Conservation (phyloP, 352 stramenopile species). For the Elongisporangium prolatum region DNA sequence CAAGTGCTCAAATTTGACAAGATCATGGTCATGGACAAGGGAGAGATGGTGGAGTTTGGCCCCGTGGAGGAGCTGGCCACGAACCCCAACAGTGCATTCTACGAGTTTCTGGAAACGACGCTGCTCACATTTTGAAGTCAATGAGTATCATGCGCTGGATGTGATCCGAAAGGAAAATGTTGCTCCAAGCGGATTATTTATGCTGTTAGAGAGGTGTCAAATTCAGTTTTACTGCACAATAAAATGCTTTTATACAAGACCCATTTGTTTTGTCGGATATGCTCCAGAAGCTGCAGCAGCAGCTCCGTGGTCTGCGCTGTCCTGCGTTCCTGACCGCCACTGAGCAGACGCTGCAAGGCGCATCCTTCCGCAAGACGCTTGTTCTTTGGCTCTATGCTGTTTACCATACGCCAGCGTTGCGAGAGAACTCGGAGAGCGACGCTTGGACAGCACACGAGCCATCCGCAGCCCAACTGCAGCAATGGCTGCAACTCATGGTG, state of each 20-base stretch:
- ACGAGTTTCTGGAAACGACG: conserved; percentile 34
- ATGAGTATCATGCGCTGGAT: no score
- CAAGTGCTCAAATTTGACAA: conserved; percentile 92
- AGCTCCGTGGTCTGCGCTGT: neutral
- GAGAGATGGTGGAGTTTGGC: conserved; percentile 82
- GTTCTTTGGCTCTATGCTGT: neutral
- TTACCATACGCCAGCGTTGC: neutral
- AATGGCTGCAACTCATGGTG: neutral
- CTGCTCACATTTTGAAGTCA: conserved; percentile 22
- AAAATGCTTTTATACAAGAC: neutral
- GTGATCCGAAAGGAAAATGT: no score
- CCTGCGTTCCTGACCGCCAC: neutral
- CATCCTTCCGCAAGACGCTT: neutral
- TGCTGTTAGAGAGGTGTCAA: neutral
- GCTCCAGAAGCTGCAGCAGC: neutral
- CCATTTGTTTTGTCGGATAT: neutral
- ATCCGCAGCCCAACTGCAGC: neutral
- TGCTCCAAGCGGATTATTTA: neutral
- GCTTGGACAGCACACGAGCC: neutral
- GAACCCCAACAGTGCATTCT: conserved; percentile 26
- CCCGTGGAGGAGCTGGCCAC: conserved; percentile 74
- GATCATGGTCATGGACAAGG: conserved; percentile 55
- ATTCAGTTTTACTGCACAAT: neutral
- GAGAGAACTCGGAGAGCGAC: neutral
- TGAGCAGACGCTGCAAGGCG: neutral